phyloP scores from a whole-genome alignment of 768 basidiomycete species.

The Asterophora lycoperdoides region DNA sequence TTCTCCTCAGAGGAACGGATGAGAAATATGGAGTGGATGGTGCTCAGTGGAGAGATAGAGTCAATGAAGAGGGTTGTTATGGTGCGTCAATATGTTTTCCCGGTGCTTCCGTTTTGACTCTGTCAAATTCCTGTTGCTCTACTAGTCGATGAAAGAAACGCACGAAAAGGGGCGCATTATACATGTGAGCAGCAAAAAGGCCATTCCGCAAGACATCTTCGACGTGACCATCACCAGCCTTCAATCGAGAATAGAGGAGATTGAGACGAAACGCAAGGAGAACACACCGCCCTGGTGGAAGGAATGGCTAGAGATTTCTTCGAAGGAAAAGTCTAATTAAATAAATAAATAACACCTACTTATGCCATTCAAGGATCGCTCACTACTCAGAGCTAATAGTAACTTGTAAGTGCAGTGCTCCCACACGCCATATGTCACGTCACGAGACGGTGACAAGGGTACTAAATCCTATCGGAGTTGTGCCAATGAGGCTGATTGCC shows the following conservation, averaged over 20 bases:
- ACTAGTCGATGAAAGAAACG: conserved; percentile 5
- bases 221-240: conserved; percentile 18
- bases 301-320: conserved; percentile 17
- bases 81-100: conserved; percentile 4
- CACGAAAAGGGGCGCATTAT: not conserved
- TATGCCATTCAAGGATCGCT: no score
- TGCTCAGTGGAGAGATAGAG: conserved; percentile 27
- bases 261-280: conserved; percentile 19
- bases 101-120: not conserved
- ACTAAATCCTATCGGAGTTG: not conserved
- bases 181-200: not conserved
- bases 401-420: no score
- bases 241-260: conserved; percentile 5
- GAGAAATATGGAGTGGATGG: conserved; percentile 33
- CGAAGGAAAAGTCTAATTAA: not conserved
- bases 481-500: no score
- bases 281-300: conserved; percentile 27
- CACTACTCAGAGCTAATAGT: no score
- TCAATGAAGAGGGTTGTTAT: conserved; percentile 7
- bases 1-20: conserved; percentile 34
- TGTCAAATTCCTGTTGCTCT: not conserved
- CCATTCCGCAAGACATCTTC: conserved; percentile 5
- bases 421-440: conserved; percentile 4
- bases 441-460: not conserved
- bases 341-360: not conserved